Evolutionary conservation across 495 filamentous ascomycete genomes (phyloP), one percentile per base, ranked within the genome.

Genomic region (Parathielavia appendiculata): DNA sequence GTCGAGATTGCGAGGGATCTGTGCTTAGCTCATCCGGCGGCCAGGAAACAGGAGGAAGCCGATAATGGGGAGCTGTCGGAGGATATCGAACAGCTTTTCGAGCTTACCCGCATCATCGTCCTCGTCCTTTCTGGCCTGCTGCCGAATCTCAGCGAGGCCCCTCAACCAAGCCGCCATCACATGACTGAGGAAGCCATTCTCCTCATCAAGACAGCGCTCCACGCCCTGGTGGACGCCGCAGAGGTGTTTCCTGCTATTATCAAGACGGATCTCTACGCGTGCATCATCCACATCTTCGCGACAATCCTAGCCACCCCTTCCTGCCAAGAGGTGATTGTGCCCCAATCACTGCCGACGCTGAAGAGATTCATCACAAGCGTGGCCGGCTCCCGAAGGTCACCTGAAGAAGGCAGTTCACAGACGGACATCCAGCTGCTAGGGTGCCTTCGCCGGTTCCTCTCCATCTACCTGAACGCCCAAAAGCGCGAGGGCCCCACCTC

Each of bases 31-130:
- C 93, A 99, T 66, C 93, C 92, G 4, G 91, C 91, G 1, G 92
- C 95, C 2, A 77, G 81, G 44, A 88, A 87, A 66, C 80, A 81
- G 43, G 79, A 86, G 20, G 82, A 83, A 58, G 70, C 80, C 16
- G 82, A 87, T 7, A 79, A 78, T 49, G 83, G 91, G 47, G 86
- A 93, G 63, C 76, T 97, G 11, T 92, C 89, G 0, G 93, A 97
- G 68, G 93, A 97, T 62, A 95, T 99, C 52, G 95, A 99, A 66
- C 93, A 99, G 73, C 80, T 99, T 0, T 99, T 99, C 66, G 93
- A 99, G 70, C 75, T 97, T 44, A 97, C 95, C 0, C 82, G 92
- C 57, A 92, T 95, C 68, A 96, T 97, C 51, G 93, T 97, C 34
- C 79, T 97, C 14, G 92, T 97, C 2, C 80, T 99, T 19, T 86